Base-by-base conservation (phyloP, 2,329 filamentous ascomycete species). In the Exophiala sideris region DNA sequence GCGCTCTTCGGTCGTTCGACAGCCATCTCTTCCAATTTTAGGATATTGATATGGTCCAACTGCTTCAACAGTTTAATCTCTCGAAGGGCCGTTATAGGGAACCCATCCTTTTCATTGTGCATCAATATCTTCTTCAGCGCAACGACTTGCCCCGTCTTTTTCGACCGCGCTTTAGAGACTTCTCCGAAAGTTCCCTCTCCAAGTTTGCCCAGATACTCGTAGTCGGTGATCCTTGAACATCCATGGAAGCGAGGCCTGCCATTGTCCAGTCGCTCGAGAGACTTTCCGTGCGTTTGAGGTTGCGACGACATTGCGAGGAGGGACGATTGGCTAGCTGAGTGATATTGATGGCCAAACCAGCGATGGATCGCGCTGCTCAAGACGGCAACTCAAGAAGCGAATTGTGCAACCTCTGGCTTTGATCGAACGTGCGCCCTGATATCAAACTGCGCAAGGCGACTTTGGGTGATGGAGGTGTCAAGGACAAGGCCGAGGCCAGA, bases 51-150 rank as follows among this genome's bases (percentile, higher is more conserved):
- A 70, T 99, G 94, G 8, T 87, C 91, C n/a, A 99, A 77, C 64
- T 96, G 84, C 75, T 99, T 99, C 55, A 99, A 79, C 36, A 99
- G 83, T 76, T 97, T 97, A 76, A 99, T 96, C 72, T 99, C 94
- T 67, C 94, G 88, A 42, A 99, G 81, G 5, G 94, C 92, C 1
- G 94, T 99, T 60, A 99, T 99, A n/a, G 94, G 94, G 64, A 99
- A 99, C 77, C 94, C 94, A 72, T 99, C 94, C 71, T 96, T 97
- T 76, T 99, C 94, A 71, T 97, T 95, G 71, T 97, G 94, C 89
- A 97, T 96, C 62, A 99, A 84, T 62, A 99, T 99, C 80, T 97
- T 97, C 77, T 99, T 99, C 67, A 99, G 73, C 3, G 94, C 94
- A 57, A 96, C 88, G 42, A 92, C 72, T 20, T 82, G 79, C 50